These are phyloP conservation scores for Apodospora peruviana DNA, from an alignment of 495 filamentous ascomycete genomes.

Conservation along the genomic window DNA sequence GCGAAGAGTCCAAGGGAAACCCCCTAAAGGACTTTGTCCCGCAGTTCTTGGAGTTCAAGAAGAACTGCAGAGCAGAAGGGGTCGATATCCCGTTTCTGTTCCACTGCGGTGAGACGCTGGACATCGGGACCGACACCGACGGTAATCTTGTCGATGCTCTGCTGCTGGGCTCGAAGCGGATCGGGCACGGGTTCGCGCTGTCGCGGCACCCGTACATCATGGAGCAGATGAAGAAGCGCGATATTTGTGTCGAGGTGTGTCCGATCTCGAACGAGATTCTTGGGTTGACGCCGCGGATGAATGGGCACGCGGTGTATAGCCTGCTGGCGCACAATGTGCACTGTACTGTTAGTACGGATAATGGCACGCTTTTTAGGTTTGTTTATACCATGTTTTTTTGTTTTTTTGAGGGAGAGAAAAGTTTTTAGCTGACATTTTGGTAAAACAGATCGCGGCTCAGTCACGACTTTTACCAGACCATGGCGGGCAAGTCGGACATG, in stretches of 20 bases:
- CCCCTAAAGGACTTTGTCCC: conserved; percentile 66
- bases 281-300: conserved; percentile 41
- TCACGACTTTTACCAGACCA: conserved; percentile 52
- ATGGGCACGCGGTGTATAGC: conserved; percentile 44
- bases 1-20: conserved; percentile 70
- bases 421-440: neutral
- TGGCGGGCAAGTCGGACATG: conserved; percentile 48
- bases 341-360: conserved; percentile 51
- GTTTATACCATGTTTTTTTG: neutral
- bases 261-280: conserved; percentile 84
- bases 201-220: conserved; percentile 82
- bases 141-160: conserved; percentile 86
- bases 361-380: conserved; percentile 49
- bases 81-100: conserved; percentile 92
- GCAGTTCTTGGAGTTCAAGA: conserved; percentile 77
- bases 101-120: conserved; percentile 86
- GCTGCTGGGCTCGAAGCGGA: conserved; percentile 73
- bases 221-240: conserved; percentile 72
- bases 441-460: conserved; percentile 46
- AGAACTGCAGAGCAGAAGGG: conserved; percentile 57
- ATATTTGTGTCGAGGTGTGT: conserved; percentile 82
- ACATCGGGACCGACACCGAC: conserved; percentile 69
- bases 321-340: conserved; percentile 47
- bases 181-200: conserved; percentile 89
- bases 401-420: neutral